Base-by-base conservation (phyloP, 306 rosid species). In the Cicer chorassanicum region DNA sequence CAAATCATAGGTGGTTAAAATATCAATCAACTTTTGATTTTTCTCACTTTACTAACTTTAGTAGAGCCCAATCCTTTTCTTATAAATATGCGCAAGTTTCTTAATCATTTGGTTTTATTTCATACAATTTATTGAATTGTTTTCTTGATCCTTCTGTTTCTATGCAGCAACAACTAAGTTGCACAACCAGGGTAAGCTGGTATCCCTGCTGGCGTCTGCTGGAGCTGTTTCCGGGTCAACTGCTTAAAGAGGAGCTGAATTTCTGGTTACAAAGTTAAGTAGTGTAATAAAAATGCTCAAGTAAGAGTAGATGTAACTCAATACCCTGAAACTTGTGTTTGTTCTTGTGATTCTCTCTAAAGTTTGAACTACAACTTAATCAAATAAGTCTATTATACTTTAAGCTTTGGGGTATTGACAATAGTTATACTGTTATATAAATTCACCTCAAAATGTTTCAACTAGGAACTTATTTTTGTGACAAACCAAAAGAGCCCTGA, bases 111-210 rank as follows among this genome's bases (percentile, higher is more conserved):
- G 60, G 29, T 78, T 75, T 71, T 39, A 65, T 65, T 71, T 72
- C 41, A 56, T 39, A 24, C 1, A 13, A 12, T 56, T 13, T 13
- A 16, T 11, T 62, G 29, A 74, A 10, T 51, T 75, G 63, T 65
- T 43, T 50, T 45, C 49, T 45, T 66, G 39, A 48, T 68, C 21
- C 67, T 72, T 74, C 43, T 77, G 36, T 73, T 84, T 61, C 70
- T 67, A 46, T 48, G 82, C 84, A 94, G 99, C 70, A 38, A 92
- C 97, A 13, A 75, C 62, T 8, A 84, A 45, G 4, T 34, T 92
- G 82, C 82, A 92, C 80, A 50, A 48, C 39, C 83, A 87, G 63
- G 97, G 95, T 65, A 84, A 90, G 81, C 82, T 94, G 86, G 68
- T 90, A 8, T 84, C 97, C 65, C 81, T 92, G 61, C 81, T 94